Percentiles rank a stretch among this genome's conserved stretches.
phyloP scores from a whole-genome alignment of 129 eudicot species.

The Tagetes patula region DNA sequence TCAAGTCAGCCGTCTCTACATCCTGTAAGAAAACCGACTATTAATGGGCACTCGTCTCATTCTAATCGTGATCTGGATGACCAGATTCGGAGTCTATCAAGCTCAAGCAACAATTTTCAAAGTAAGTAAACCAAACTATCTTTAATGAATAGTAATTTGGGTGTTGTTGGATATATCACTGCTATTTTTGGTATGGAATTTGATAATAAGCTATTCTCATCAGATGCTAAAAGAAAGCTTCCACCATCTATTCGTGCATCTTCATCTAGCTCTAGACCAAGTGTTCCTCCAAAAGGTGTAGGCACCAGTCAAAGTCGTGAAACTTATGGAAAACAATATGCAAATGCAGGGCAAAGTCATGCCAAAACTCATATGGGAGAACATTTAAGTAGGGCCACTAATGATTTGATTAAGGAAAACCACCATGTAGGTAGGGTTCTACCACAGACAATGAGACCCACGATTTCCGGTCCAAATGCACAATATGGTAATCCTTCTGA shows the following conservation, averaged over 20 bases:
- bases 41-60: conserved; percentile 47
- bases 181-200: conserved; percentile 22
- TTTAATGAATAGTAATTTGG: conserved; percentile 20
- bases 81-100: conserved; percentile 31
- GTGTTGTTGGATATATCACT: conserved; percentile 13
- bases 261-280: conserved; percentile 36
- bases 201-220: conserved; percentile 23
- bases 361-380: conserved; percentile 34
- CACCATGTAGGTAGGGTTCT: conserved; percentile 37
- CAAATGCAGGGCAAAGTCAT: conserved; percentile 33
- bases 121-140: conserved; percentile 22
- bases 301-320: conserved; percentile 44
- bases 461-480: conserved; percentile 35
- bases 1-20: conserved; percentile 22
- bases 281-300: conserved; percentile 32
- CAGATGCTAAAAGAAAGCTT: conserved; percentile 45
- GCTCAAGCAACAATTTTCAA: conserved; percentile 29
- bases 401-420: conserved; percentile 36
- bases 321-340: conserved; percentile 28
- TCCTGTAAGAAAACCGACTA: conserved; percentile 31
- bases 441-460: conserved; percentile 39
- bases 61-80: conserved; percentile 22
- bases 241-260: conserved; percentile 47
- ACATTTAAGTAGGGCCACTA: conserved; percentile 25
- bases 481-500: conserved; percentile 40